phyloP scores from a whole-genome alignment of 2,329 filamentous ascomycete genomes.

The Ilyonectria mors-panacis region DNA sequence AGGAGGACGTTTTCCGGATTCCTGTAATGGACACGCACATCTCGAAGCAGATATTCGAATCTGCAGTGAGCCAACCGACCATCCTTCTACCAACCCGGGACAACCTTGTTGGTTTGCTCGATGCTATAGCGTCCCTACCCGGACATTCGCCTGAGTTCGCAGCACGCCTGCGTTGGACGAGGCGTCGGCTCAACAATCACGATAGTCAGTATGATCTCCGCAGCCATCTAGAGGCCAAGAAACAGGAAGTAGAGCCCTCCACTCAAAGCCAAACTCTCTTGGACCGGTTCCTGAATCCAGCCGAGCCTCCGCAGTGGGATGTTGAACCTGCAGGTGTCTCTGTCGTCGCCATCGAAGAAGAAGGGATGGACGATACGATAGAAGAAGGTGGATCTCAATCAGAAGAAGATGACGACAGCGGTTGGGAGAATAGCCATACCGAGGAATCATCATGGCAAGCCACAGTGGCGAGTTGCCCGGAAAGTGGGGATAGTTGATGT shows the following conservation, averaged over 20 bases:
- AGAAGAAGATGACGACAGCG: too few species aligned
- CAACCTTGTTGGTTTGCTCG: not conserved
- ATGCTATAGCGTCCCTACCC: not conserved
- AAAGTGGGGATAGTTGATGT: too few species aligned
- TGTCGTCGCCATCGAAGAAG: not conserved
- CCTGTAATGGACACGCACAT: constrained; percentile 9
- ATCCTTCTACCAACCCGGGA: not conserved
- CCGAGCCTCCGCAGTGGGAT: not conserved
- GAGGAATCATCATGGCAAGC: too few species aligned
- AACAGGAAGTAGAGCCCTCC: not conserved
- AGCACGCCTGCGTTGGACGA: constrained; percentile 2
- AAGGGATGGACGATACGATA: not conserved
- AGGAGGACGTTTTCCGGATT: constrained; percentile 7
- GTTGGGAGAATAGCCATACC: too few species aligned
- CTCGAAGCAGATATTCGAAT: not conserved
- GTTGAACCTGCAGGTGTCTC: too few species aligned
- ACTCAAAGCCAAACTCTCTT: not conserved
- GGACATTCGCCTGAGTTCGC: not conserved
- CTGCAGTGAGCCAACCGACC: constrained; percentile 3
- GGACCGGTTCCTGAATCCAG: not conserved
- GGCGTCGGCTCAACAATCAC: not conserved
- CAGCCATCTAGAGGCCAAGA: constrained; percentile 3
- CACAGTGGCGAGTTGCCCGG: too few species aligned
- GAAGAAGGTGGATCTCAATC: not conserved
- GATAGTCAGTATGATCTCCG: not conserved